Base-by-base conservation (phyloP, 2,329 filamentous ascomycete species). In the Aspergillus brasiliensis region DNA sequence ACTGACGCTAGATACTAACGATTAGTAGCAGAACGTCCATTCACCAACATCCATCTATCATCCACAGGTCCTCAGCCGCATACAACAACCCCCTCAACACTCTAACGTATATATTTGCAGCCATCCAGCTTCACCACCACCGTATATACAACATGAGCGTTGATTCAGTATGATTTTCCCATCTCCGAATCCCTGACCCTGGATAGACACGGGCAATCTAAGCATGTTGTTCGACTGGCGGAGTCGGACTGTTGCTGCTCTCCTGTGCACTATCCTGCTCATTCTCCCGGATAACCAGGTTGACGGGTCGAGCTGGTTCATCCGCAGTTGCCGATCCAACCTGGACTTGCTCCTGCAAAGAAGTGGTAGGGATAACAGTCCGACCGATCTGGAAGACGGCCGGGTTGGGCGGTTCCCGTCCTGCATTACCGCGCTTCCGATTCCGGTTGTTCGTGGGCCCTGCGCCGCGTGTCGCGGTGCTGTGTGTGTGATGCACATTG, bases 251-350 rank as follows among this genome's bases (percentile, higher is more conserved):
- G 31, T 34, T 34, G 5, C 19, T 23, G 19, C 40, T 44, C 15
- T 49, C 40, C 10, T 25, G 10, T 31, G 38, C 17, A 31, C 19
- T 31, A n/a, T 25, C 46, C 23, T 48, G 51, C 17, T 31, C 42
- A 34, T 46, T 42, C 21, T 58, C 46, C n/a, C 47, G 55, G n/a
- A 51, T 10, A n/a, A 74, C 47, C 51, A 75, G 49, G 19, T 69
- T 69, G 10, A 76, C 72, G 23, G 73, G 73, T 53, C 74, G 65
- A 10, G 69, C 72, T 2, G 74, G 74, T 47, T 76, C 74, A 55
- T 69, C 68, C 13, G 51, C 38, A 40, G 64, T 53, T 1, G 65
- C 67, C 3, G 64, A 63, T 2, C 69, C 72, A 37, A 68, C 51
- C 25, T 66, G 67, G 4, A 44, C 48, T n/a, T 65, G 66, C 7